phyloP scores from a whole-genome alignment of 495 filamentous ascomycete species.

The Mycothermus thermophilus region DNA sequence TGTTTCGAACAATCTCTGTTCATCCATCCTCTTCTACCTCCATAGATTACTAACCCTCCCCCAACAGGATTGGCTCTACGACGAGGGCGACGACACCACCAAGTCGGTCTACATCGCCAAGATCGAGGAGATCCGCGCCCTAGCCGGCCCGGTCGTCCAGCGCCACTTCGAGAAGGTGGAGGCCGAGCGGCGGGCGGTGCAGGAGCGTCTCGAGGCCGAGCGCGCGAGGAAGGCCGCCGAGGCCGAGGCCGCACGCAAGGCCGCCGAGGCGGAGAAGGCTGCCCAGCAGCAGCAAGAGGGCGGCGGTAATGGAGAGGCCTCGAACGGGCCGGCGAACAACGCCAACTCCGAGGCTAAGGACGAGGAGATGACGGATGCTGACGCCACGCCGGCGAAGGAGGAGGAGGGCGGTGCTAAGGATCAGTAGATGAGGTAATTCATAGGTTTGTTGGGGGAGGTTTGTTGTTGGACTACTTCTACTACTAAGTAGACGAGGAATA shows the following conservation, averaged over 20 bases:
- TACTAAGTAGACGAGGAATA: no score
- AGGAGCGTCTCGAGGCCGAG: slow-evolving; percentile 67
- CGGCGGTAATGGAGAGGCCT: no score
- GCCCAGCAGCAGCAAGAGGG: slow-evolving; percentile 9
- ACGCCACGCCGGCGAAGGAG: slow-evolving; percentile 29
- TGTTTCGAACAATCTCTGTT: no score
- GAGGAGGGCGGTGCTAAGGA: slow-evolving; percentile 24
- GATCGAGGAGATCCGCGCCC: slow-evolving; percentile 86
- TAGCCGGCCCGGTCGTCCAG: slow-evolving; percentile 84
- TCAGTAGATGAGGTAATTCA: no score
- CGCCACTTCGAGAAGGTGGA: slow-evolving; percentile 91
- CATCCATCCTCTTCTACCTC: no score
- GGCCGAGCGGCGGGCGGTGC: slow-evolving; percentile 66
- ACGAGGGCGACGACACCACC: slow-evolving; percentile 89
- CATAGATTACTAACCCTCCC: no score
- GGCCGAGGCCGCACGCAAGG: slow-evolving; percentile 46
- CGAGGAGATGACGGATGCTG: slow-evolving; percentile 45
- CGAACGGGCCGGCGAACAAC: not conserved
- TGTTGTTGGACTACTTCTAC: no score
- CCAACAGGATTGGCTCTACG: slow-evolving; percentile 97
- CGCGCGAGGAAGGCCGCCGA: slow-evolving; percentile 65
- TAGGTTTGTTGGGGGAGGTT: no score
- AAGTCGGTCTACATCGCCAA: slow-evolving; percentile 88
- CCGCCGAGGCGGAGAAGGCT: slow-evolving; percentile 32
- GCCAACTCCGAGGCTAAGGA: slow-evolving; percentile 25